These are phyloP conservation scores for Boletus vinaceobasis DNA, from an alignment of 768 basidiomycete genomes.

Conservation along the genomic window DNA sequence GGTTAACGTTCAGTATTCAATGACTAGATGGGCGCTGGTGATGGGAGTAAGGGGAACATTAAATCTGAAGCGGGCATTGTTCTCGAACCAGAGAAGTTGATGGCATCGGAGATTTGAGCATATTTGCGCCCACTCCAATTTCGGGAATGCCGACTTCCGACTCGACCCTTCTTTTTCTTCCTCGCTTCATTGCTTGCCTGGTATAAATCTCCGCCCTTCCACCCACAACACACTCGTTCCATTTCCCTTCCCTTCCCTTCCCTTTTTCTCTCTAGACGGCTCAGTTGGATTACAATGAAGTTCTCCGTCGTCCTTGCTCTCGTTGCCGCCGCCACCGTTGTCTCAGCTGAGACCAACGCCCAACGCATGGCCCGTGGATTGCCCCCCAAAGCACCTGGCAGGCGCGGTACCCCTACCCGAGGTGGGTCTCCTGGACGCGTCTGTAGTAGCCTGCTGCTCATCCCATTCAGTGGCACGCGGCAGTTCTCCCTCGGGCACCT, in stretches of 20 bases:
- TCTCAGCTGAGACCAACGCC: constrained; percentile 50
- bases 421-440: constrained; percentile 24
- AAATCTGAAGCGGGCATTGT: background rate
- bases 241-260: background rate
- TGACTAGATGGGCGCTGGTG: background rate
- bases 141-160: constrained; percentile 11
- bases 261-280: background rate
- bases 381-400: constrained; percentile 42
- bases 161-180: constrained; percentile 6
- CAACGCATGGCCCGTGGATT: constrained; percentile 53
- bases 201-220: constrained; percentile 13
- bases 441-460: background rate
- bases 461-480: constrained; percentile 34
- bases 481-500: constrained; percentile 33
- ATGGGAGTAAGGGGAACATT: background rate
- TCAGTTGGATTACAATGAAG: constrained; percentile 22
- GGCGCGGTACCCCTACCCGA: constrained; percentile 30
- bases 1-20: background rate
- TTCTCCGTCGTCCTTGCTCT: constrained; percentile 34
- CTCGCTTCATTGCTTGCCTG: background rate
- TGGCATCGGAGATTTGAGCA: background rate
- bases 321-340: constrained; percentile 35
- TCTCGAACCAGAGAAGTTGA: background rate
- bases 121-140: background rate
- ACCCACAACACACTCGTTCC: background rate